Conservation (phyloP, 2,329 filamentous ascomycete species). For the Helminthosporium solani region DNA sequence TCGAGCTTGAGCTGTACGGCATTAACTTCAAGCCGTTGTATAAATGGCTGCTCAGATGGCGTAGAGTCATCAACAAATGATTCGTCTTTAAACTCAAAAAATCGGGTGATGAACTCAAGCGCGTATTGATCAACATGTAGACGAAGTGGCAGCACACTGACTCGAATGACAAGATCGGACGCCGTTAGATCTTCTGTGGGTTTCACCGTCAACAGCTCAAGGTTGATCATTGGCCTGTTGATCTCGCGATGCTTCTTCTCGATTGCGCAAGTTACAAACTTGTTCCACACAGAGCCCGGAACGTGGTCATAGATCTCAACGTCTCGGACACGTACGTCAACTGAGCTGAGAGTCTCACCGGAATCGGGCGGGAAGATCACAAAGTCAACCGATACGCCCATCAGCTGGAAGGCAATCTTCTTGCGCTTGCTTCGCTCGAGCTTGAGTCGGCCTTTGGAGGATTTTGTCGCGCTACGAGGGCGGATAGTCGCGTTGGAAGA, state of each 20-base stretch:
- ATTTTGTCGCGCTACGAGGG: slow-evolving; percentile 45
- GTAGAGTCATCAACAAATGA: slow-evolving; percentile 52
- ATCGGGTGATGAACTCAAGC: slow-evolving; percentile 92
- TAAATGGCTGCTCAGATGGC: slow-evolving; percentile 71
- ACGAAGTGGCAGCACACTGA: slow-evolving; percentile 76
- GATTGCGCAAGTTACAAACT: slow-evolving; percentile 91
- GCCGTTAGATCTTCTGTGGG: slow-evolving; percentile 82
- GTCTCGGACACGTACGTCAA: slow-evolving; percentile 79
- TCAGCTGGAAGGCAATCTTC: slow-evolving; percentile 93
- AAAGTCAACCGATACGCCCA: slow-evolving; percentile 79
- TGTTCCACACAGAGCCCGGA: slow-evolving; percentile 95
- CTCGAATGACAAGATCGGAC: slow-evolving; percentile 82
- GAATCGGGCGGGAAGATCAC: slow-evolving; percentile 73
- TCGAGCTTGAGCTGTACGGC: slow-evolving; percentile 82
- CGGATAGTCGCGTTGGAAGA: slow-evolving; percentile 41
- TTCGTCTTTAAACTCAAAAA: slow-evolving; percentile 97
- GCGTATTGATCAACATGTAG: slow-evolving; percentile 97
- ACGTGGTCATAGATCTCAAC: slow-evolving; percentile 93
- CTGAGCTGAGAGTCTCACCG: slow-evolving; percentile 81
- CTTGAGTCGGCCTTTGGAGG: slow-evolving; percentile 59
- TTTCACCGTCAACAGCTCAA: slow-evolving; percentile 85
- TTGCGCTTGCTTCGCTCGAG: slow-evolving; percentile 84
- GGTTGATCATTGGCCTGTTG: slow-evolving; percentile 82
- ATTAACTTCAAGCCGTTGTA: slow-evolving; percentile 86
- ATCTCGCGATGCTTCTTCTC: slow-evolving; percentile 85